Percentiles rank a stretch among this genome's conserved stretches.
Evolutionary conservation across 345 rosid genomes (phyloP).

Genomic region (Syzygium grande): DNA sequence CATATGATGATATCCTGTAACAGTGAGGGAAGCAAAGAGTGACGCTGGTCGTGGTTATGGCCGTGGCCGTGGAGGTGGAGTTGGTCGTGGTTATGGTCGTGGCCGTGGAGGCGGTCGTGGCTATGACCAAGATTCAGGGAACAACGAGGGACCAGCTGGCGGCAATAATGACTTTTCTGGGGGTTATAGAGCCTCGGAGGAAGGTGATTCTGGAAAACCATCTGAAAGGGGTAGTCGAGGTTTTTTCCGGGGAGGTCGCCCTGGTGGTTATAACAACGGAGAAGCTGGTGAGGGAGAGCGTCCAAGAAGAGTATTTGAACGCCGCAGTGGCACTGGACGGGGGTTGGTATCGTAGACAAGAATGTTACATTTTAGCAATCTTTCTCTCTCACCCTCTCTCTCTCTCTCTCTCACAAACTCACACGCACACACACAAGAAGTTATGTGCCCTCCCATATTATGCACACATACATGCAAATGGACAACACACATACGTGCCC

Average conservation of each 20-base stretch:
- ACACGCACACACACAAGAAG: not conserved
- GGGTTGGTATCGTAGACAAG: slow-evolving; percentile 46
- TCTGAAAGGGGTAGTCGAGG: slow-evolving; percentile 61
- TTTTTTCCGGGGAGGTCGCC: slow-evolving; percentile 66
- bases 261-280: slow-evolving; percentile 59
- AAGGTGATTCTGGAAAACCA: slow-evolving; percentile 49
- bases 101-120: slow-evolving; percentile 39
- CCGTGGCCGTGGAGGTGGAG: slow-evolving; percentile 49
- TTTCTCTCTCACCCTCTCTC: not conserved
- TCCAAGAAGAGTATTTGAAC: slow-evolving; percentile 57
- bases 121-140: slow-evolving; percentile 48
- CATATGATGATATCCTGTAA: not conserved
- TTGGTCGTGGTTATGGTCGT: slow-evolving; percentile 30
- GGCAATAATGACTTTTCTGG: slow-evolving; percentile 50
- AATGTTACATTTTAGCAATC: not conserved
- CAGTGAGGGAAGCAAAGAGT: slow-evolving; percentile 72
- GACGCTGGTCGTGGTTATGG: slow-evolving; percentile 65
- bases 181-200: slow-evolving; percentile 53
- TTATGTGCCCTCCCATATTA: not conserved
- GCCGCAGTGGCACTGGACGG: slow-evolving; percentile 90
- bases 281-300: slow-evolving; percentile 71
- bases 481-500: not conserved
- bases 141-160: slow-evolving; percentile 31
- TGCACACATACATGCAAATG: not conserved
- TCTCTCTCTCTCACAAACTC: not conserved